Percentiles rank a stretch among this genome's conserved stretches.
phyloP scores from a whole-genome alignment of 805 yeast genomes.

The Ogataea sp. region DNA sequence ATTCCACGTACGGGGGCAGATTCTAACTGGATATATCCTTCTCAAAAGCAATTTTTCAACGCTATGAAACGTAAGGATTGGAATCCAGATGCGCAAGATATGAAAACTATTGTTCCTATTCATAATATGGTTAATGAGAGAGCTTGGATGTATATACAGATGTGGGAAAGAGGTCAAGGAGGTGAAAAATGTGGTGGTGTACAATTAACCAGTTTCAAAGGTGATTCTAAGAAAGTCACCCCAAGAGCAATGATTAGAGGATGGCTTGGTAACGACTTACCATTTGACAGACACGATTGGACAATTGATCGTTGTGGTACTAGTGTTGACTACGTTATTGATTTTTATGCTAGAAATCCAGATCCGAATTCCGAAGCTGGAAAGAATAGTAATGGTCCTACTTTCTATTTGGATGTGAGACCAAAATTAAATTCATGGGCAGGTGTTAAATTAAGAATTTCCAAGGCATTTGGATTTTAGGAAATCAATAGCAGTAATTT shows the following conservation, averaged over 20 bases:
- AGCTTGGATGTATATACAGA: slow-evolving; percentile 77
- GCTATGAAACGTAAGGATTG: slow-evolving; percentile 91
- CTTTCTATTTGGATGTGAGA: slow-evolving; percentile 79
- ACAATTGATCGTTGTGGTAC: slow-evolving; percentile 76
- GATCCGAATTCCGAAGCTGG: slow-evolving; percentile 39
- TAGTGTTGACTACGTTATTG: slow-evolving; percentile 83
- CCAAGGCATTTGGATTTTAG: slow-evolving; percentile 49
- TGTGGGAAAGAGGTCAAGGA: slow-evolving; percentile 67
- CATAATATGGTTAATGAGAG: slow-evolving; percentile 91
- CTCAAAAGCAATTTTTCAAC: slow-evolving; percentile 88
- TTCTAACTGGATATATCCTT: slow-evolving; percentile 88
- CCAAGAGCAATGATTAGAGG: slow-evolving; percentile 77
- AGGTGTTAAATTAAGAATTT: slow-evolving; percentile 66
- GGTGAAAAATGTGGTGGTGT: slow-evolving; percentile 77
- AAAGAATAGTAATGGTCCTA: slow-evolving; percentile 32
- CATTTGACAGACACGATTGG: slow-evolving; percentile 98
- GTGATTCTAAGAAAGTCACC: slow-evolving; percentile 76
- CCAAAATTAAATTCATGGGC: slow-evolving; percentile 82
- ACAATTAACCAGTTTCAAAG: slow-evolving; percentile 76
- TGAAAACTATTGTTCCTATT: slow-evolving; percentile 87
- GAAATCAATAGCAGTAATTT: not conserved
- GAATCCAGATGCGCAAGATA: slow-evolving; percentile 74
- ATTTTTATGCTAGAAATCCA: slow-evolving; percentile 51
- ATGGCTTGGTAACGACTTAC: slow-evolving; percentile 61
- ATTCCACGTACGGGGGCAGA: slow-evolving; percentile 71